Conservation (phyloP, 1,139 yeast species). For the Petasospora fabianii region DNA sequence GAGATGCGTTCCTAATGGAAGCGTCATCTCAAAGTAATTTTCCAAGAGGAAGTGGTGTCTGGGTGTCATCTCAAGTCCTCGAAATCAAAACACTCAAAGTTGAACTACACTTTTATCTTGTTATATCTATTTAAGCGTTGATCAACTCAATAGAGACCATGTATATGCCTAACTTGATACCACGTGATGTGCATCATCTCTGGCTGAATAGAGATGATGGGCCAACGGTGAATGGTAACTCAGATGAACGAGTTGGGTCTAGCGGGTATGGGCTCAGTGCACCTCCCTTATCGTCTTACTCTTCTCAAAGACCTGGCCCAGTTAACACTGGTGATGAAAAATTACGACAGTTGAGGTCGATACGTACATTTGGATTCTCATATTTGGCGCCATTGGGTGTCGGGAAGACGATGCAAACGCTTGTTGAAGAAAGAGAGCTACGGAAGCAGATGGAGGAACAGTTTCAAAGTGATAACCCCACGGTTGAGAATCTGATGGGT, state of each 20-base stretch:
- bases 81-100: neutral
- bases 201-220: slow-evolving; percentile 32
- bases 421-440: slow-evolving; percentile 30
- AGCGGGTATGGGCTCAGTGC: too few relatives aligned
- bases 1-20: too few relatives aligned
- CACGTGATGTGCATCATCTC: slow-evolving; percentile 41
- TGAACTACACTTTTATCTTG: too few relatives aligned
- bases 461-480: slow-evolving; percentile 20
- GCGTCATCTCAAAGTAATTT: neutral
- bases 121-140: too few relatives aligned
- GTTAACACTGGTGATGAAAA: slow-evolving; percentile 31
- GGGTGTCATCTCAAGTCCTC: neutral
- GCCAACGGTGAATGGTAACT: too few relatives aligned
- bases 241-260: too few relatives aligned
- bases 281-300: slow-evolving; percentile 52
- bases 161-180: slow-evolving; percentile 45
- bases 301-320: slow-evolving; percentile 51
- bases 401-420: slow-evolving; percentile 49
- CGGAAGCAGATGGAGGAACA: slow-evolving; percentile 32
- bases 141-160: slow-evolving; percentile 23
- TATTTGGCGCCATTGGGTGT: slow-evolving; percentile 54
- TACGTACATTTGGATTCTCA: slow-evolving; percentile 47
- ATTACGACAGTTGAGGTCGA: slow-evolving; percentile 39
- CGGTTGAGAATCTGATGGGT: slow-evolving; percentile 29
- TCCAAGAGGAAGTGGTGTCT: neutral